Percentiles rank a stretch among this genome's conserved stretches.
phyloP scores from a whole-genome alignment of 129 eudicot genomes.

The Solidago caesia region DNA sequence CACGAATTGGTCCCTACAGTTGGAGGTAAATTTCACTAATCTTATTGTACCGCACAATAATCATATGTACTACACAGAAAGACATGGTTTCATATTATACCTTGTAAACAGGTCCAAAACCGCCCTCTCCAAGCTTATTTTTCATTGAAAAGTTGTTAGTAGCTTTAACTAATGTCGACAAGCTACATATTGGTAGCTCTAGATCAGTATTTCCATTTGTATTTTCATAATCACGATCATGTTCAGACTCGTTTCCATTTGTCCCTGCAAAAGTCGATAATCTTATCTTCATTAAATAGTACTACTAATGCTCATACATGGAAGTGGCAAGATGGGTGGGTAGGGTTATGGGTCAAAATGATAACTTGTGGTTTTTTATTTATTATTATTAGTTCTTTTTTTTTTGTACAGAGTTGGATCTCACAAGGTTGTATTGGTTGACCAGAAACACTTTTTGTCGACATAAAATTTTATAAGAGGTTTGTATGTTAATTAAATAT shows the following conservation, averaged over 20 bases:
- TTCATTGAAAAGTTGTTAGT: slow-evolving; percentile 34
- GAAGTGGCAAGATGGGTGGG: background rate
- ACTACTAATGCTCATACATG: background rate
- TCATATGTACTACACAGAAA: background rate
- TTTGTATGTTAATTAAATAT: too few species aligned
- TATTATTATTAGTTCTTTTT: too few species aligned
- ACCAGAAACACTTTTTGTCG: background rate
- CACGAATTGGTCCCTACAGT: too few species aligned
- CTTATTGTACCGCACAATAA: background rate
- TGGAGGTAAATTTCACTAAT: background rate
- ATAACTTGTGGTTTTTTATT: too few species aligned
- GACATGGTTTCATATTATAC: slow-evolving; percentile 4
- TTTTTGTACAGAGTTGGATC: too few species aligned
- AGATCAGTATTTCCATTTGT: slow-evolving; percentile 18
- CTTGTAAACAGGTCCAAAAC: slow-evolving; percentile 41
- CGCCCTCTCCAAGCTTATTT: slow-evolving; percentile 50
- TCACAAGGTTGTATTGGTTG: background rate
- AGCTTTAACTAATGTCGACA: slow-evolving; percentile 31
- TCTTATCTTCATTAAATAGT: background rate
- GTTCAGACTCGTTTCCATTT: background rate
- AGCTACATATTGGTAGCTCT: slow-evolving; percentile 33
- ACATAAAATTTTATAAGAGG: too few species aligned
- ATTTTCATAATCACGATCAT: background rate
- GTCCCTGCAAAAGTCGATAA: slow-evolving; percentile 11
- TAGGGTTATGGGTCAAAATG: background rate